Conservation (phyloP, 140 eudicot genomes). For the Cichorium intybus region DNA sequence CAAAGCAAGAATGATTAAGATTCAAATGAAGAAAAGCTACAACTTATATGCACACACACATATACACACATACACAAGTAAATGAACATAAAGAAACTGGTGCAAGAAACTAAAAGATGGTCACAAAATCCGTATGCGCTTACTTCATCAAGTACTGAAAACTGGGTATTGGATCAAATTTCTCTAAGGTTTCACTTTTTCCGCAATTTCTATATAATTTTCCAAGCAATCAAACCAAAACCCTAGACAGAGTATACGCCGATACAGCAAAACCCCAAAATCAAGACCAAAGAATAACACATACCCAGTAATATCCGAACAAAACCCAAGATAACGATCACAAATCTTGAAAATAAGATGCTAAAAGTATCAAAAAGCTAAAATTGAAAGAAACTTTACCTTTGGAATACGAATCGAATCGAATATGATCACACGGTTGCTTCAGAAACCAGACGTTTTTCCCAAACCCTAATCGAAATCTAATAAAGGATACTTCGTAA, state of each 20-base stretch:
- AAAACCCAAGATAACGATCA: constrained; percentile 17
- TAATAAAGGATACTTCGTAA: neutral
- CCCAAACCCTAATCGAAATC: constrained; percentile 6
- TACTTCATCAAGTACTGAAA: constrained; percentile 7
- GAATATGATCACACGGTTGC: constrained; percentile 26
- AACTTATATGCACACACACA: neutral
- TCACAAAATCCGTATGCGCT: neutral
- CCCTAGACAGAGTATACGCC: constrained; percentile 19
- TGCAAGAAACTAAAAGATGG: constrained; percentile 8
- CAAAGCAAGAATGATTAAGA: too few species aligned
- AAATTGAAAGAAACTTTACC: constrained; percentile 23
- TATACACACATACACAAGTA: neutral
- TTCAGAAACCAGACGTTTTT: constrained; percentile 18
- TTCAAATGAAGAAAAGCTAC: too few species aligned
- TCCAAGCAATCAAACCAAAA: constrained; percentile 4
- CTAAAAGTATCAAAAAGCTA: neutral
- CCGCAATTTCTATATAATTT: neutral
- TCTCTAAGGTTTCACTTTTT: neutral
- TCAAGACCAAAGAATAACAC: neutral
- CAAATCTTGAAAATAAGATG: constrained; percentile 5
- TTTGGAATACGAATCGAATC: constrained; percentile 34
- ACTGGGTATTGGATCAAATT: neutral
- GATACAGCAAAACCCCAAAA: neutral
- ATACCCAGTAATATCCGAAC: constrained; percentile 17
- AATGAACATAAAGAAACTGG: neutral